Evolutionary conservation across 2,329 filamentous ascomycete genomes (phyloP).

Genomic region (Monilinia aucupariae): DNA sequence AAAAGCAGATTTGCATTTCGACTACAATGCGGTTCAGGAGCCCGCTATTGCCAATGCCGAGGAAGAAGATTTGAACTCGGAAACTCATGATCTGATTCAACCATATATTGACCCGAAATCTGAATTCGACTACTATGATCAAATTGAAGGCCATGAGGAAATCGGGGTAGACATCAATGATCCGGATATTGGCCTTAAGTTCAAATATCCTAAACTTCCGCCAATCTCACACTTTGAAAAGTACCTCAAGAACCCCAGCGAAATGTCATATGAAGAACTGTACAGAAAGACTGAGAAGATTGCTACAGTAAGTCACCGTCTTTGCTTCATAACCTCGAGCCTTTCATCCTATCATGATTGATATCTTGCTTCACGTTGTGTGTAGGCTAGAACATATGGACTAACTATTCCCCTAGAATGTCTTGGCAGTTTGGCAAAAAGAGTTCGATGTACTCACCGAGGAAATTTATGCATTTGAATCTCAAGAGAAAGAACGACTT

Average conservation of each 20-base stretch:
- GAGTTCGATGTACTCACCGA: slow-evolving; percentile 30
- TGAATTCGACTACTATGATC: slow-evolving; percentile 28
- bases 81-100: slow-evolving; percentile 13
- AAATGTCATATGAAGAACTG: slow-evolving; percentile 28
- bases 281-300: slow-evolving; percentile 27
- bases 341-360: no score
- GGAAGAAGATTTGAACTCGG: slow-evolving; percentile 5
- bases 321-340: neutral
- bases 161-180: slow-evolving; percentile 12
- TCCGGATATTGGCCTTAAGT: slow-evolving; percentile 15
- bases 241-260: slow-evolving; percentile 27
- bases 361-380: neutral
- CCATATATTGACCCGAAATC: slow-evolving; percentile 22
- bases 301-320: slow-evolving; percentile 5
- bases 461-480: slow-evolving; percentile 27
- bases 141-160: slow-evolving; percentile 21
- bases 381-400: neutral
- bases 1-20: slow-evolving; percentile 13
- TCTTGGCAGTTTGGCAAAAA: slow-evolving; percentile 26
- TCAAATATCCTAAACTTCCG: slow-evolving; percentile 28
- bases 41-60: slow-evolving; percentile 11
- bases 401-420: slow-evolving; percentile 13
- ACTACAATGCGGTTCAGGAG: slow-evolving; percentile 18
- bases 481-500: slow-evolving; percentile 20
- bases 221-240: slow-evolving; percentile 26